phyloP scores from a whole-genome alignment of 768 basidiomycete species.

The Termitomyces titanicus region DNA sequence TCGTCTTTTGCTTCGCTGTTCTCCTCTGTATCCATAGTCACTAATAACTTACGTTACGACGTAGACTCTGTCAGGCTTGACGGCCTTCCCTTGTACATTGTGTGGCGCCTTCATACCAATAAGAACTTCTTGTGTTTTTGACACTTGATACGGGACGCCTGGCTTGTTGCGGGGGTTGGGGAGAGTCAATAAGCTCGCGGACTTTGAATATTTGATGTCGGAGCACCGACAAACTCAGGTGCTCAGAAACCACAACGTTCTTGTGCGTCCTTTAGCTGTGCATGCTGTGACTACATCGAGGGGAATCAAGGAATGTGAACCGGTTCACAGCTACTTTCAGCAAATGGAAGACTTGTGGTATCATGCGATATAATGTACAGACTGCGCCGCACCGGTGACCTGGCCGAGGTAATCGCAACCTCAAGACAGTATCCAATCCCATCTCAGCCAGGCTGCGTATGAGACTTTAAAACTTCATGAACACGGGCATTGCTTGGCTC shows the following conservation, averaged over 20 bases:
- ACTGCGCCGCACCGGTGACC: not conserved
- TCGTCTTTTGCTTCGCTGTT: not conserved
- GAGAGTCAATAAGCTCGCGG: no score
- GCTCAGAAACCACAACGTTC: not conserved
- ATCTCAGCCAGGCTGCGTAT: not conserved
- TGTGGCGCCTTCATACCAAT: not conserved
- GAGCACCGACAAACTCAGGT: not conserved
- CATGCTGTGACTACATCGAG: not conserved
- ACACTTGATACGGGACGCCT: no score
- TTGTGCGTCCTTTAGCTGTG: not conserved
- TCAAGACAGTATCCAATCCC: not conserved
- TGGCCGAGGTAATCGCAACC: not conserved
- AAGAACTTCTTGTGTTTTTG: not conserved
- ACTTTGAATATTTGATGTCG: not conserved
- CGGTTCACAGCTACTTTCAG: not conserved
- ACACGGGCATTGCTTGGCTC: not conserved
- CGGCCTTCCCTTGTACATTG: not conserved
- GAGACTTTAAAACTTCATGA: not conserved
- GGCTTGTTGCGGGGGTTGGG: no score
- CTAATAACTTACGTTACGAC: not conserved
- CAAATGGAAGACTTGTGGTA: not conserved
- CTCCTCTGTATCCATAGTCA: constrained; percentile 13
- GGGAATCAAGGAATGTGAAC: not conserved
- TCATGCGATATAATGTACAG: not conserved
- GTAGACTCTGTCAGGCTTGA: not conserved